Evolutionary conservation across 2,329 filamentous ascomycete species (phyloP), one percentile per base, ranked within the genome.

Genomic region (Neofusicoccum sp.): DNA sequence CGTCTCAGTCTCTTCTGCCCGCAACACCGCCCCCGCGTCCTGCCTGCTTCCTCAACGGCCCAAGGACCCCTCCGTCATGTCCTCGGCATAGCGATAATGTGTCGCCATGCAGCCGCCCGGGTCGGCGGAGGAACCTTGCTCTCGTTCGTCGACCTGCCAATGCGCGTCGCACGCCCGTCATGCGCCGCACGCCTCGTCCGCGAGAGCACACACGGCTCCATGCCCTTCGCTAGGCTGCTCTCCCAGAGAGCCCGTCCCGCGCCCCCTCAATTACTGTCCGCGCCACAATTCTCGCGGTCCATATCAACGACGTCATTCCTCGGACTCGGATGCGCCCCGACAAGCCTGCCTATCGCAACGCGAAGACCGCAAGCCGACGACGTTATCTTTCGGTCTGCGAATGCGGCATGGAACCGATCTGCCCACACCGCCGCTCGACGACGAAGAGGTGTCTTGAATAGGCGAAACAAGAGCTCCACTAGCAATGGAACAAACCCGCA

Each of bases 101-200:
- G 74, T 71, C 71, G 78, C 71, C 75, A 79, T 80, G 77, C 74
- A 71, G 74, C 69, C 68, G 65, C 68, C 65, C 67, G 69, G 68
- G 68, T 71, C 69, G 73, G 71, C 74, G 74, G 73, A 65, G 66
- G 70, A 56, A 65, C 74, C 66, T 70, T 72, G 68, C 72, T 71
- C 69, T 69, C 70, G 33, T 60, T 70, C 65, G 68, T 70, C 64
- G 70, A 70, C 68, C 71, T 68, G 64, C 69, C 68, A 59, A 67
- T 71, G 16, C 50, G 37, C 49, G 44, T 47, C 50, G 9, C 52
- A 14, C 37, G 34, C 14, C 47, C 54, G 16, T 49, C 39, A 29
- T 59, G 45, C 41, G 47, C 62, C 16, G 56, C 62, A 47, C 61
- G 52, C 29, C 61, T 31, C 29, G 14, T 59, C n/a, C 7, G 36